Conservation (phyloP, 495 filamentous ascomycete species). For the Penicillium pancosmium region DNA sequence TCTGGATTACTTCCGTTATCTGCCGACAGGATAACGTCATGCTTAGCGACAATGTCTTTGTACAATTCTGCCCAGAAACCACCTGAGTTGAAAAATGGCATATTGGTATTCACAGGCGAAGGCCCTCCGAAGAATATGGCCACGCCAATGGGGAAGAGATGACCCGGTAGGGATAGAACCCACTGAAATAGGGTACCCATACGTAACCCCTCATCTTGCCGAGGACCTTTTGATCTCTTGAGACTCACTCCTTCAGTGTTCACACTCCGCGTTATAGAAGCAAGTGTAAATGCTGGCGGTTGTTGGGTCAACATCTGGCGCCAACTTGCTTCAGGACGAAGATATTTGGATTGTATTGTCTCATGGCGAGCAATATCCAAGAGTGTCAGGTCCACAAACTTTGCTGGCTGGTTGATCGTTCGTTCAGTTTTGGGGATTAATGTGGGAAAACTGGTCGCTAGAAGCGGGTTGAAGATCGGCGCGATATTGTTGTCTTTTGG, state of each 20-base stretch:
- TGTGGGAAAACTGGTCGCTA: not conserved
- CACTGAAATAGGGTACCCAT: not conserved
- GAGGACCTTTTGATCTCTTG: not conserved
- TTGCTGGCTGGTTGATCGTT: not conserved
- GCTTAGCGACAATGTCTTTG: not conserved
- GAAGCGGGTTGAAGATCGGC: not conserved
- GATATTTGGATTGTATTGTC: not conserved
- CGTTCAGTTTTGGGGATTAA: not conserved
- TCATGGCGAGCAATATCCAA: not conserved
- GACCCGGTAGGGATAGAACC: not conserved
- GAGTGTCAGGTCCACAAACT: not conserved
- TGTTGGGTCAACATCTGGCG: not conserved
- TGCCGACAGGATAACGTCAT: not conserved
- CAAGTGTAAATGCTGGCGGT: not conserved
- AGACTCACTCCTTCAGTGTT: not conserved
- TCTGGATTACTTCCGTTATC: not conserved
- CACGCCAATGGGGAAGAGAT: not conserved
- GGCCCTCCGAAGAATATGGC: not conserved
- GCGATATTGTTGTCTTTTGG: not conserved
- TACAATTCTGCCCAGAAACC: not conserved
- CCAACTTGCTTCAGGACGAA: constrained; percentile 2
- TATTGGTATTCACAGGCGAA: not conserved
- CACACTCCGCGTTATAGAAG: not conserved
- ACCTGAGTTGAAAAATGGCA: constrained; percentile 1
- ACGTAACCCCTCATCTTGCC: not conserved